Percentiles rank a stretch among this genome's conserved stretches.
Evolutionary conservation across 2,329 filamentous ascomycete genomes (phyloP).

Genomic region (Curvularia lunata): DNA sequence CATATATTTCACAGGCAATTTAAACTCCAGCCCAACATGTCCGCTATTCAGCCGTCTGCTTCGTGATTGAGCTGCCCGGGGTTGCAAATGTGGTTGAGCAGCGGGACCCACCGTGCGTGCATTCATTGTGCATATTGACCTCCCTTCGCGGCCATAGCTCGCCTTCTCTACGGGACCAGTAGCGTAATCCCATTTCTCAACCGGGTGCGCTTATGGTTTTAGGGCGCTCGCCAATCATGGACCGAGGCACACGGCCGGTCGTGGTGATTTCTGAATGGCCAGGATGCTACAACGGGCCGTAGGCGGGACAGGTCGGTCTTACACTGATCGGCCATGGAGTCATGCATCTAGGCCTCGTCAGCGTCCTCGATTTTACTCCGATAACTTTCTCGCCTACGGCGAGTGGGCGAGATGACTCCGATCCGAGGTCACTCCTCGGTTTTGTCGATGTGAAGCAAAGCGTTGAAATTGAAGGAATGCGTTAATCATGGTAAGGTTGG

Average conservation of each 20-base stretch:
- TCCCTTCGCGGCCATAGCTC: conserved; percentile 34
- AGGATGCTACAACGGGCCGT: conserved; percentile 19
- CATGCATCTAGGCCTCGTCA: conserved; percentile 27
- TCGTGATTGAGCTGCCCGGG: neutral
- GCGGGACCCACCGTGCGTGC: conserved; percentile 34
- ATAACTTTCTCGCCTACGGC: neutral
- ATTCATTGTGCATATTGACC: conserved; percentile 39
- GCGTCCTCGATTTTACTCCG: neutral
- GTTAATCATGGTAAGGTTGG: neutral
- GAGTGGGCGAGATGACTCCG: conserved; percentile 28
- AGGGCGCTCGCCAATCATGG: conserved; percentile 20
- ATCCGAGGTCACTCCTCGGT: too few species aligned
- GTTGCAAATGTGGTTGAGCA: conserved; percentile 36
- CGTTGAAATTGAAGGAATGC: neutral
- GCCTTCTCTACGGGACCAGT: conserved; percentile 23
- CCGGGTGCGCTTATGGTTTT: conserved; percentile 28
- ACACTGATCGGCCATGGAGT: conserved; percentile 35
- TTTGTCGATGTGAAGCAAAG: too few species aligned
- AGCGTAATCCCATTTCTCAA: conserved; percentile 28
- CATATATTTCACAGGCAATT: neutral
- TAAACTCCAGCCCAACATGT: neutral
- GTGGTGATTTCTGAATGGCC: neutral
- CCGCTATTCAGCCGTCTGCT: neutral
- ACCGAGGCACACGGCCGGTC: neutral
- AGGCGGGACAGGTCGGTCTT: neutral